These are phyloP conservation scores for Cytospora piceicola DNA, from an alignment of 2,329 filamentous ascomycete species.

Conservation along the genomic window DNA sequence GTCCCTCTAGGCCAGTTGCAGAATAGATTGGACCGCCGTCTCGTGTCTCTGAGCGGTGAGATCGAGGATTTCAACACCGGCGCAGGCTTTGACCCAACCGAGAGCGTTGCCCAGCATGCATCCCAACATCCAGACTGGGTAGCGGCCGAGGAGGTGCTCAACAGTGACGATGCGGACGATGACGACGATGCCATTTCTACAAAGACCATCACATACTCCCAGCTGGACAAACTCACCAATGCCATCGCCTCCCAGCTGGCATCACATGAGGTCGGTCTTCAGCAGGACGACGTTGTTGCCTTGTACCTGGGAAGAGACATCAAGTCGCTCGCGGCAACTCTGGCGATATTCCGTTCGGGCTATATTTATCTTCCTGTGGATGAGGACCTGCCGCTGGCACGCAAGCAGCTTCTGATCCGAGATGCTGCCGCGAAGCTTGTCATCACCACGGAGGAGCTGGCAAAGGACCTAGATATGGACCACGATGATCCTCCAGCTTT, in stretches of 20 bases:
- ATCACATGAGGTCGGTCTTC: conserved; percentile 37
- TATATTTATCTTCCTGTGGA: conserved; percentile 68
- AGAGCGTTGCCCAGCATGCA: conserved; percentile 48
- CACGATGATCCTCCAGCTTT: conserved; percentile 20
- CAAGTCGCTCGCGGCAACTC: conserved; percentile 65
- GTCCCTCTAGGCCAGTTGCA: conserved; percentile 28
- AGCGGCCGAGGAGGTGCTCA: conserved; percentile 57
- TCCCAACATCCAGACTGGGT: conserved; percentile 50
- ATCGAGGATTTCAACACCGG: conserved; percentile 19
- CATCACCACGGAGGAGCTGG: conserved; percentile 44
- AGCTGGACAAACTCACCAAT: conserved; percentile 60
- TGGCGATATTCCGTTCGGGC: conserved; percentile 67
- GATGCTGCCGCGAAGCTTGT: conserved; percentile 58
- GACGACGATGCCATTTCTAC: conserved; percentile 42
- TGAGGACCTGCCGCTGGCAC: conserved; percentile 59
- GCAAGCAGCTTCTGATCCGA: conserved; percentile 64
- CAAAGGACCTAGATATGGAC: conserved; percentile 25
- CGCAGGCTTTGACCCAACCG: conserved; percentile 34
- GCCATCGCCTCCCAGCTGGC: conserved; percentile 50
- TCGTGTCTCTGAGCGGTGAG: conserved; percentile 26
- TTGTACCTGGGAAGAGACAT: conserved; percentile 68
- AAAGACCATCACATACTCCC: conserved; percentile 62
- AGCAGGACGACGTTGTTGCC: conserved; percentile 57
- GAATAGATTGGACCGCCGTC: conserved; percentile 22
- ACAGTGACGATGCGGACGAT: conserved; percentile 44